Evolutionary conservation across 805 yeast species (phyloP).

Genomic region (Candida sakaeoensis): DNA sequence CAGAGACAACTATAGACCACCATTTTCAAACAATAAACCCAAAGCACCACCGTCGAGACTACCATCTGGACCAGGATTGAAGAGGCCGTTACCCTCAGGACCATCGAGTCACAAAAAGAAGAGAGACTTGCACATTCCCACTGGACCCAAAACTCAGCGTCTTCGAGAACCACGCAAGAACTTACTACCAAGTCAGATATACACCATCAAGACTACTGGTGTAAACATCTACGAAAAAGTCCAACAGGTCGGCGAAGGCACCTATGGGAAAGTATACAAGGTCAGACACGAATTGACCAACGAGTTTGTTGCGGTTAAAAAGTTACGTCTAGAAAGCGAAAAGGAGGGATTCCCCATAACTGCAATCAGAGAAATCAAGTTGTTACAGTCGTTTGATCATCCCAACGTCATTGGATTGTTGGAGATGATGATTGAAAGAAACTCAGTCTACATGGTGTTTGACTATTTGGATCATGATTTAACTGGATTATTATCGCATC

Average conservation of each 20-base stretch:
- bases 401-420: constrained; percentile 73
- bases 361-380: constrained; percentile 84
- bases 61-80: constrained; percentile 2
- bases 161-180: constrained; percentile 10
- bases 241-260: constrained; percentile 97
- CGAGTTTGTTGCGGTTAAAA: constrained; percentile 79
- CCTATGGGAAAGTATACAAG: constrained; percentile 93
- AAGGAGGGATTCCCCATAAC: constrained; percentile 96
- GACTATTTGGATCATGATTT: constrained; percentile 93
- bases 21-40: too few species aligned
- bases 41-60: too few species aligned
- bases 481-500: constrained; percentile 80
- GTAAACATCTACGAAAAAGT: constrained; percentile 60
- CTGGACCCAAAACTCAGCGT: constrained; percentile 11
- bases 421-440: constrained; percentile 85
- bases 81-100: constrained; percentile 16
- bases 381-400: constrained; percentile 80
- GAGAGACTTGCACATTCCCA: constrained; percentile 9
- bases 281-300: constrained; percentile 70
- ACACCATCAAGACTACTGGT: constrained; percentile 25
- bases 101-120: constrained; percentile 17
- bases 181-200: constrained; percentile 28
- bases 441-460: constrained; percentile 81
- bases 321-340: constrained; percentile 78
- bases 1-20: constrained; percentile 22